Base-by-base conservation (phyloP, 2,329 filamentous ascomycete genomes). In the Aspergillus neotritici region DNA sequence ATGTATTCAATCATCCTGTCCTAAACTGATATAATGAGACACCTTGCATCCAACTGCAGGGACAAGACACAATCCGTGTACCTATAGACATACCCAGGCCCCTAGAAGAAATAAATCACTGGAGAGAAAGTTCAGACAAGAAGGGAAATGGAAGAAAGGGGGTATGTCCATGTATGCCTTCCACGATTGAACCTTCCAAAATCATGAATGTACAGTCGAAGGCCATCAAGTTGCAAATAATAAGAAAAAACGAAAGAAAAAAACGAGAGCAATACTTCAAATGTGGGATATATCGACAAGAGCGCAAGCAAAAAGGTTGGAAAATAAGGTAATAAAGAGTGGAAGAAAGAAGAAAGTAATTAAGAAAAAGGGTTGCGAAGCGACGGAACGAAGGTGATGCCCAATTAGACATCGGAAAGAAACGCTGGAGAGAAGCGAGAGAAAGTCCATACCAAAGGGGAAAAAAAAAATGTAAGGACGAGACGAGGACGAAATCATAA, bases 1-100 rank as follows among this genome's bases (percentile, higher is more conserved):
- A 41, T 44, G 33, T 35, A 46, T 43, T 43, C 30, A 36, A 35
- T 21, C 33, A 40, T 14, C 11, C 46, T 37, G 42, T 25, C 33
- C 40, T 15, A n/a, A 12, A 13, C 30, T 8, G 16, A 40, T 25
- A 40, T 30, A 10, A 29, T 37, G 31, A 43, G 28, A 9, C 17
- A 15, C 11, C 28, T 29, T 34, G 30, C 39, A 43, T 37, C 33
- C 29, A 40, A 45, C 43, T 43, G 38, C 36, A 40, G 32, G 44
- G 25, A 44, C 15, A 28, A 41, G 35, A 46, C 38, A 37, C 46
- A 39, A 21, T 34, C 30, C 33, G 25, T 35, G 29, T 32, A 28
- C 31, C 31, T 32, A 12, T 37, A 21, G 34, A 21, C 28, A 43
- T 42, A 49, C 38, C 34, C 46, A 44, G 32, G 15, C 17, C 29